phyloP scores from a whole-genome alignment of 2,329 filamentous ascomycete species.

The Colletotrichum shisoi region DNA sequence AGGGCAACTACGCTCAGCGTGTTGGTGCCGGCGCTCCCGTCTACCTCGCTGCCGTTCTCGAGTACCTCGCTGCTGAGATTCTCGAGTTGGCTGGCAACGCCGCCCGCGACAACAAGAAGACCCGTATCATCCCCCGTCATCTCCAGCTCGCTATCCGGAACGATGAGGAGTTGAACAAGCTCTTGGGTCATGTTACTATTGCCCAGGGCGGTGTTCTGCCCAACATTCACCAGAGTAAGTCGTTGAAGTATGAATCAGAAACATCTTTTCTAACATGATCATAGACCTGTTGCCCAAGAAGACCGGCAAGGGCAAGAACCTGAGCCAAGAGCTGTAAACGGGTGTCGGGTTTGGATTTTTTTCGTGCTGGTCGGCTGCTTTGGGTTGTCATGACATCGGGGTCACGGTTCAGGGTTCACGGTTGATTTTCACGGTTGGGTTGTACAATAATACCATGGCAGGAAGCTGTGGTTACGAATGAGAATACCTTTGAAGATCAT shows the following conservation, averaged over 20 bases:
- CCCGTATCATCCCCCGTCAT: constrained; percentile 98
- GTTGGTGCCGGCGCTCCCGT: constrained; percentile 98
- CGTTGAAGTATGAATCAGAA: neutral
- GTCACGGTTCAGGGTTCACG: constrained; percentile 81
- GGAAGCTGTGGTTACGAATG: constrained; percentile 67
- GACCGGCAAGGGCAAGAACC: constrained; percentile 94
- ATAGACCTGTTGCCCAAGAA: constrained; percentile 98
- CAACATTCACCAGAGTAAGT: constrained; percentile 96
- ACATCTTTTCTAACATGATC: constrained; percentile 50
- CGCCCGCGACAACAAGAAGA: constrained; percentile 99
- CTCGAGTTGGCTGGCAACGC: constrained; percentile 98
- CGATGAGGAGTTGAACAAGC: constrained; percentile 99
- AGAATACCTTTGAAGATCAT: constrained; percentile 60
- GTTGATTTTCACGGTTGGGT: constrained; percentile 66
- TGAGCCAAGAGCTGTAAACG: constrained; percentile 91
- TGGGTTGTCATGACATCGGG: constrained; percentile 83
- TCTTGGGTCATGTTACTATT: constrained; percentile 93
- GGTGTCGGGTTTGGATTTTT: constrained; percentile 60
- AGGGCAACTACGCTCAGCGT: constrained; percentile 99
- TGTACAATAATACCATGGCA: constrained; percentile 76
- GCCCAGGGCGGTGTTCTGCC: constrained; percentile 96
- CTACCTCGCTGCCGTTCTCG: constrained; percentile 95
- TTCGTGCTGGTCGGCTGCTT: constrained; percentile 68
- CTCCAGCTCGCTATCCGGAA: constrained; percentile 99
- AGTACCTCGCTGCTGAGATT: constrained; percentile 98